These are phyloP conservation scores for Hericium alpestre DNA, from an alignment of 768 basidiomycete species.

Conservation along the genomic window DNA sequence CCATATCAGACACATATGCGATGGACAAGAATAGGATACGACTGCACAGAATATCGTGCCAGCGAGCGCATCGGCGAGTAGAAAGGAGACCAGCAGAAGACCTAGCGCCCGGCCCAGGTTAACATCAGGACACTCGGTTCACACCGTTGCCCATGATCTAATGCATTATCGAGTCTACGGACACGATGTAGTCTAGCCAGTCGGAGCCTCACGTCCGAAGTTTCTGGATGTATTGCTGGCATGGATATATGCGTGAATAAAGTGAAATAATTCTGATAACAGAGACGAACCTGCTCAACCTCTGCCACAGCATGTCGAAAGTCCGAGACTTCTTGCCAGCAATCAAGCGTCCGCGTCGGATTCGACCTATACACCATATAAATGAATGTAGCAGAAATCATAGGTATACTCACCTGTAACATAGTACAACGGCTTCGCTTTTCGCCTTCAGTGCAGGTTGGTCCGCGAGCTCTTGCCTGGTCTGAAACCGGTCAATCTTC, in stretches of 20 bases:
- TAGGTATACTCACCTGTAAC: conserved; percentile 53
- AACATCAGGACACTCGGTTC: neutral
- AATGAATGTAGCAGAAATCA: neutral
- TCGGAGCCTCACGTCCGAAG: conserved; percentile 16
- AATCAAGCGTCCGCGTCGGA: conserved; percentile 49
- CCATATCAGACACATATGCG: no score
- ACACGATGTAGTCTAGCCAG: neutral
- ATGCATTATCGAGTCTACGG: conserved; percentile 1
- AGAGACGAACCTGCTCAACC: conserved; percentile 50
- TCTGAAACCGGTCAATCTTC: conserved; percentile 64
- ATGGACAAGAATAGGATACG: no score
- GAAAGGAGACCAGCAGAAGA: no score
- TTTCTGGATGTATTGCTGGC: conserved; percentile 55
- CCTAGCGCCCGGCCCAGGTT: no score
- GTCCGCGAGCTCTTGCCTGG: conserved; percentile 41
- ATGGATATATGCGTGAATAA: conserved; percentile 2
- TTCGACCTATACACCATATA: conserved; percentile 24
- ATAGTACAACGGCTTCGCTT: conserved; percentile 54
- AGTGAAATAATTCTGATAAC: neutral
- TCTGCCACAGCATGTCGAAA: conserved; percentile 63
- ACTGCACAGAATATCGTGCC: no score
- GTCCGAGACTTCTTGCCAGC: conserved; percentile 58
- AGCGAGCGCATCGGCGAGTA: no score
- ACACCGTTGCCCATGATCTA: neutral
- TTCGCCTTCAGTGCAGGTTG: conserved; percentile 46